Conservation (phyloP, 345 rosid species). For the Cochlearia excelsa region DNA sequence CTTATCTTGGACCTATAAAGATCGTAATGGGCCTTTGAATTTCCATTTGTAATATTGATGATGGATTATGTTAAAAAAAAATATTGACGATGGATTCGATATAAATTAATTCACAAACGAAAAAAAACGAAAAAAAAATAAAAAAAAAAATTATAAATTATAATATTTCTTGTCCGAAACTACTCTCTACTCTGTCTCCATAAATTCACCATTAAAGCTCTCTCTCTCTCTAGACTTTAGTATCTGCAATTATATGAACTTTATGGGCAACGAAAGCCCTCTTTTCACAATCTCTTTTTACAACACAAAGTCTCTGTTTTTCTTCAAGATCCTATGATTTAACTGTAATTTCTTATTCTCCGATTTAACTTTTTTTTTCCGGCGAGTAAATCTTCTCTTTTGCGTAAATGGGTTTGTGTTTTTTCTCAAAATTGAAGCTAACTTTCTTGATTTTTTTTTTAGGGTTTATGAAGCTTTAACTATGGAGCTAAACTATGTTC, state of each 20-base stretch:
- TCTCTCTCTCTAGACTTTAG: slow-evolving; percentile 17
- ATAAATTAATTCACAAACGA: too few relatives aligned
- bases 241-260: background rate
- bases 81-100: too few relatives aligned
- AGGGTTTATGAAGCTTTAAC: slow-evolving; percentile 19
- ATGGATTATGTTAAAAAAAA: too few relatives aligned
- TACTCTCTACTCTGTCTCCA: slow-evolving; percentile 18
- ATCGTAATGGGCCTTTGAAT: too few relatives aligned
- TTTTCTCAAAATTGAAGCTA: background rate
- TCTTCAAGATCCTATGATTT: slow-evolving; percentile 6
- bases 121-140: too few relatives aligned
- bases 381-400: slow-evolving; percentile 17
- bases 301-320: background rate
- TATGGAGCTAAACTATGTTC: slow-evolving; percentile 28
- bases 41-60: too few relatives aligned
- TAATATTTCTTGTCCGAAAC: slow-evolving; percentile 28
- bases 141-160: too few relatives aligned
- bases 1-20: too few relatives aligned
- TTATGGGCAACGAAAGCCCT: background rate
- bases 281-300: background rate
- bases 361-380: background rate
- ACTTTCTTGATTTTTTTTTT: background rate
- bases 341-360: background rate
- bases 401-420: background rate
- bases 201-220: slow-evolving; percentile 34